phyloP scores from a whole-genome alignment of 768 basidiomycete genomes.

The Termitomyces sp. region DNA sequence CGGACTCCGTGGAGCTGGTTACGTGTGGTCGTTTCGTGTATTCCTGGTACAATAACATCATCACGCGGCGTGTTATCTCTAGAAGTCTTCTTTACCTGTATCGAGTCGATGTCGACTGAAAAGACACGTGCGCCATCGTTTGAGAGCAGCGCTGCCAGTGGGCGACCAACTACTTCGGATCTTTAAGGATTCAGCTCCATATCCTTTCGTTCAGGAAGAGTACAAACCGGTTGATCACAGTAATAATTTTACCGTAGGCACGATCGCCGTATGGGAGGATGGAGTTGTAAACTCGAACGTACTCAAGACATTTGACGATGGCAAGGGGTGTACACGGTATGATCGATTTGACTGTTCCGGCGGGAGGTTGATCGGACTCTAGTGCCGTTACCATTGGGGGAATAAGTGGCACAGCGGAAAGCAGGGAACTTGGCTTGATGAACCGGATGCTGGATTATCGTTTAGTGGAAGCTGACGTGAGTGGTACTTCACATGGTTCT shows the following conservation, averaged over 20 bases:
- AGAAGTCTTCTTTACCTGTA: constrained; percentile 48
- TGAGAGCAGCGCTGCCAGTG: constrained; percentile 89
- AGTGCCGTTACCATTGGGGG: constrained; percentile 23
- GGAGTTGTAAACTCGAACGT: constrained; percentile 88
- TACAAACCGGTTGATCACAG: constrained; percentile 85
- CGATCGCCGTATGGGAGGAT: constrained; percentile 92
- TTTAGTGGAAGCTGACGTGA: not conserved
- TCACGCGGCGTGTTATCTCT: not conserved
- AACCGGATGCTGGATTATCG: constrained; percentile 74
- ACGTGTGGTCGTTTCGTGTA: constrained; percentile 85
- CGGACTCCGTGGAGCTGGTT: constrained; percentile 25
- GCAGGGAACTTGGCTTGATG: constrained; percentile 72
- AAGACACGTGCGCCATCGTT: constrained; percentile 97
- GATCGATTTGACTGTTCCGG: constrained; percentile 91
- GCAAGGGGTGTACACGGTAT: constrained; percentile 97
- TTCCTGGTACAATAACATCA: constrained; percentile 39
- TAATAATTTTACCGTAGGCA: constrained; percentile 88
- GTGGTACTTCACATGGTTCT: constrained; percentile 13
- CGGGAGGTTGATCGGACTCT: constrained; percentile 60
- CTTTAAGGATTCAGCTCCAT: constrained; percentile 31
- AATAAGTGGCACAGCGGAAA: constrained; percentile 37
- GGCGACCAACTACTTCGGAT: constrained; percentile 95
- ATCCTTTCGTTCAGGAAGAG: not conserved
- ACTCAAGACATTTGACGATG: constrained; percentile 92
- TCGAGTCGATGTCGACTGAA: constrained; percentile 92